Base-by-base conservation (phyloP, 768 basidiomycete species). In the Amanita jacksonii region DNA sequence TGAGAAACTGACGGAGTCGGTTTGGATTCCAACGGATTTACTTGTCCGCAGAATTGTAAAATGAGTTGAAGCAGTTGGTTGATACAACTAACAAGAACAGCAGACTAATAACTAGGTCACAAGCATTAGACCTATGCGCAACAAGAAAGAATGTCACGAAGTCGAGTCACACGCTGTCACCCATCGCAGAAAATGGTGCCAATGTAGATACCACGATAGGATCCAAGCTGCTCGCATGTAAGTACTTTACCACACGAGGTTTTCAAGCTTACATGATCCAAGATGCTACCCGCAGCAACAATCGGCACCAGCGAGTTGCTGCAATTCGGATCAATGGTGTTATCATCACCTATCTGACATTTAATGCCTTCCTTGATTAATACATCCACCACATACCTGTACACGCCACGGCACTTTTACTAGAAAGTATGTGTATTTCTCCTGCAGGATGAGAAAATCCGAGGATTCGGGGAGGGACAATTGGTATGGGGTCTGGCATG, bases 371-470 rank as follows among this genome's bases (percentile, higher is more conserved):
- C n/a, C n/a, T n/a, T 22, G 22, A 10, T 12, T 24, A 10, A 24
- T 30, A 33, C 16, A 30, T 15, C 16, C 41, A 15, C 16, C 23
- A 52, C 54, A 25, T 36, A 63, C 67, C 67, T 27, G 66, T 53
- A 46, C 68, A 70, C 24, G 62, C 52, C 13, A 65, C 59, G 35
- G 60, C 65, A 31, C 57, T 56, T 5, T 58, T 64, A 3, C 61
- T 56, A 13, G 65, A 57, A 41, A 74, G 42, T 34, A 80, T 73
- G 48, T 77, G 75, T 10, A 77, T 56, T 52, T 79, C 77, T n/a
- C 75, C 75, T n/a, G 66, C 58, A 1, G 71, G 69, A 41, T 77
- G 75, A 30, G 58, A 49, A 58, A 69, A 81, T 40, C 72, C 73
- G 47, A 78, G 53, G 45, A 59, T 62, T 15, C 66, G 62, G 2